phyloP scores from a whole-genome alignment of 2,329 filamentous ascomycete genomes.

The Apiospora kogelbergensis region DNA sequence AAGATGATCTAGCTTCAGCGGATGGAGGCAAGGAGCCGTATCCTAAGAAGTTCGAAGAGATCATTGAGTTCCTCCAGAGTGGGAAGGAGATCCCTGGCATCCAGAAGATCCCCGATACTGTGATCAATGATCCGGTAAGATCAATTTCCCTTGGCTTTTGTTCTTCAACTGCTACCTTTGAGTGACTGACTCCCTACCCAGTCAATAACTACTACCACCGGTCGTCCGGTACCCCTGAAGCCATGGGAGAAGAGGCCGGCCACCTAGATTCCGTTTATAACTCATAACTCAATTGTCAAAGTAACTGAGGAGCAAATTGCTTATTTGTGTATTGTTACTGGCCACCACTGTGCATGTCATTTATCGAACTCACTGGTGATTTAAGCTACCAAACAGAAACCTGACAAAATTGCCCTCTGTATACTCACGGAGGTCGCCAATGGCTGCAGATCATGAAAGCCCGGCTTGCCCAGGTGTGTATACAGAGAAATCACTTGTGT shows the following conservation, averaged over 20 bases:
- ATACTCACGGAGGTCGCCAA: not conserved
- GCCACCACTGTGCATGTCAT: not conserved
- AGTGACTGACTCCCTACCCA: not conserved
- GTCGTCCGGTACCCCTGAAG: constrained; percentile 14
- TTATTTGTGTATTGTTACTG: not conserved
- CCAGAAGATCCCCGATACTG: constrained; percentile 69
- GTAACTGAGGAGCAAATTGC: too few relatives aligned
- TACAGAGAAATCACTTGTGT: not conserved
- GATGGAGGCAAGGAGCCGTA: constrained; percentile 51
- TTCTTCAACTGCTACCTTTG: not conserved
- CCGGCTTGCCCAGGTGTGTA: not conserved
- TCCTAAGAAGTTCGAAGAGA: constrained; percentile 71
- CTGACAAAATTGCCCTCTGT: not conserved
- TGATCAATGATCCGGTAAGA: constrained; percentile 57
- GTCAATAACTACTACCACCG: constrained; percentile 16
- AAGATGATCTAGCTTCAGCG: constrained; percentile 16
- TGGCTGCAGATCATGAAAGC: not conserved
- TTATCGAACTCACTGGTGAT: not conserved
- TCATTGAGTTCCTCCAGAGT: constrained; percentile 71
- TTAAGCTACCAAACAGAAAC: not conserved
- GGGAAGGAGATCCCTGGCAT: constrained; percentile 75
- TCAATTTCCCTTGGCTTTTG: not conserved
- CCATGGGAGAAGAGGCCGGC: constrained; percentile 14
- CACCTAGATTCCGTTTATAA: not conserved
- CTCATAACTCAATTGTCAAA: not conserved